Base-by-base conservation (phyloP, 1,139 yeast species). In the Kodamaea suecica region DNA sequence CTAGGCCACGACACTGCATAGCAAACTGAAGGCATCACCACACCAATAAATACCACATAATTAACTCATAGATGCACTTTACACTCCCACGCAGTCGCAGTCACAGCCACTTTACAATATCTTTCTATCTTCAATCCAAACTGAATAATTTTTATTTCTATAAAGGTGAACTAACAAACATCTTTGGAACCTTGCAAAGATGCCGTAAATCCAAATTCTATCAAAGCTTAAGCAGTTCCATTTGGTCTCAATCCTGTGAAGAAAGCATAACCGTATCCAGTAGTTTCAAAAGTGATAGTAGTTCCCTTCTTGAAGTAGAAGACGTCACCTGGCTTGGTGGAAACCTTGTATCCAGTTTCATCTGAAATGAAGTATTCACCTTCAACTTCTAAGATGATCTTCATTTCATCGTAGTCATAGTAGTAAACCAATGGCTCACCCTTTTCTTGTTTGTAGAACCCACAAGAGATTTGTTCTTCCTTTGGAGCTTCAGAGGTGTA, bases 371-470 rank as follows among this genome's bases (percentile, higher is more conserved):
- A 64, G 66, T 76, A 77, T 50, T 76, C 79, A 43, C 86, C 86
- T 52, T 70, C 78, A 39, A 75, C 79, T 53, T 78, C 84, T 46
- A 80, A 63, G 52, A 79, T 70, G 49, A 80, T 68, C 61, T 80
- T 80, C 83, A 78, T 78, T 63, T 80, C 87, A 52, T 80, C 86
- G 57, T 79, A 80, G 52, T 63, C 63, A 59, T 80, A 80, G 37
- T 66, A 61, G 69, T 79, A 80, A 17, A 75, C 84, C 51, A 80
- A 71, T 33, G 82, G 75, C 53, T 76, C 80, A 40, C 86, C 86
- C 42, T 66, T 64, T 55, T 78, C 81, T 61, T 79, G 85, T 50
- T 69, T 73, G 70, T 74, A 80, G 62, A 80, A 80, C 29, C 87
- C 87, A 54, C 80, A 69, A 12, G 79, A 59, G 42, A 80, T 74